Evolutionary conservation across 352 stramenopile species (phyloP).

Genomic region (Phytophthora rubi): DNA sequence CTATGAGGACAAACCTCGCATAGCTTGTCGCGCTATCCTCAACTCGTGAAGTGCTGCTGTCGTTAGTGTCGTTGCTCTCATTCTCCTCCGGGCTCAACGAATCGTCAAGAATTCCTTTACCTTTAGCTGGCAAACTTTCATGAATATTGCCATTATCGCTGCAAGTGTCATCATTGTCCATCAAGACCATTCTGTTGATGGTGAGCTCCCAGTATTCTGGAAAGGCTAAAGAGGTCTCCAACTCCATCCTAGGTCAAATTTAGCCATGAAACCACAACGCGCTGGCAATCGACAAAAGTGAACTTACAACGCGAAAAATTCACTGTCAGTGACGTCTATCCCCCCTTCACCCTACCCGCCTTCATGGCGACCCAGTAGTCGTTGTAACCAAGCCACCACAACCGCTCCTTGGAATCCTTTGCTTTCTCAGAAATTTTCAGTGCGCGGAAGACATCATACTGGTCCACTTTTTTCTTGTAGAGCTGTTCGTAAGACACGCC

Average conservation of each 20-base stretch:
- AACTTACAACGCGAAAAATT: not conserved
- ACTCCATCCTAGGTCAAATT: not conserved
- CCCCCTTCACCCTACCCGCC: not conserved
- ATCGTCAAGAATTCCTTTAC: not conserved
- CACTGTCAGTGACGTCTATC: not conserved
- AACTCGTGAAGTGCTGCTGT: constrained; percentile 25
- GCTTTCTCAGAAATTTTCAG: not conserved
- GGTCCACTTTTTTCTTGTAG: not conserved
- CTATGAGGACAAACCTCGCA: constrained; percentile 21
- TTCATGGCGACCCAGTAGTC: not conserved
- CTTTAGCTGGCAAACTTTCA: not conserved
- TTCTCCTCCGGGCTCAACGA: not conserved
- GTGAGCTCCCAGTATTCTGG: not conserved
- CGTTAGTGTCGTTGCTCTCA: constrained; percentile 3
- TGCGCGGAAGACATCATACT: not conserved
- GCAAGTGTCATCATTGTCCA: not conserved
- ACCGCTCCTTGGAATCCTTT: not conserved
- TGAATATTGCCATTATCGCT: not conserved
- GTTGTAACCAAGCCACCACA: not conserved
- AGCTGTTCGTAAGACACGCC: not conserved
- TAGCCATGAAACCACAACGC: not conserved
- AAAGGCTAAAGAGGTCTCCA: not conserved
- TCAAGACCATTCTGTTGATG: not conserved
- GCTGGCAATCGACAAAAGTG: not conserved
- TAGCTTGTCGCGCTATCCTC: constrained; percentile 29